These are phyloP conservation scores for Alloascoidea hylecoeti DNA, from an alignment of 805 yeast species.

Conservation along the genomic window DNA sequence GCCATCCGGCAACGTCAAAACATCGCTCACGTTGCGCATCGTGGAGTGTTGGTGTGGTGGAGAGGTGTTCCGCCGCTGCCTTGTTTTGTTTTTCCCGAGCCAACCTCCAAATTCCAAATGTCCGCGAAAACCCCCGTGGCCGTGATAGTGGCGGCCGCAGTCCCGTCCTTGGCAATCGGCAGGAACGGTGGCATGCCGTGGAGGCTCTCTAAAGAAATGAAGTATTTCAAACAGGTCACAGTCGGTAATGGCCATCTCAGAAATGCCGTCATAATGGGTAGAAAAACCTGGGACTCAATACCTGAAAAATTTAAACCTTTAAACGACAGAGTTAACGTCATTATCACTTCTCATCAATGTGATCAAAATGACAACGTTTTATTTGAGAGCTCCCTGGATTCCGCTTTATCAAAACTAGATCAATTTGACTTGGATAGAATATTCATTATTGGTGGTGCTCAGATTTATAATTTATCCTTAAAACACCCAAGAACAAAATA, in stretches of 20 bases:
- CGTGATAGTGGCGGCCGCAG: slow-evolving; percentile 74
- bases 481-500: slow-evolving; percentile 29
- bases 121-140: too few relatives aligned
- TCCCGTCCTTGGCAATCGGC: slow-evolving; percentile 80
- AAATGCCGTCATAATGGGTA: slow-evolving; percentile 90
- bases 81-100: too few relatives aligned
- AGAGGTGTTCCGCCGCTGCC: too few relatives aligned
- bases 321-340: slow-evolving; percentile 58
- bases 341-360: slow-evolving; percentile 38
- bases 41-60: too few relatives aligned
- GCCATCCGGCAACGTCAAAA: too few relatives aligned
- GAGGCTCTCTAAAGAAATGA: slow-evolving; percentile 75
- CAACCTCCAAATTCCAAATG: too few relatives aligned
- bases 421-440: slow-evolving; percentile 33
- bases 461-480: slow-evolving; percentile 53
- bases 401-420: slow-evolving; percentile 20
- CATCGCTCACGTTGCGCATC: too few relatives aligned
- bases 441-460: slow-evolving; percentile 88
- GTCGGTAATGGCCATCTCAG: slow-evolving; percentile 18
- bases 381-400: slow-evolving; percentile 26
- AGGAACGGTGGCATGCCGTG: slow-evolving; percentile 74
- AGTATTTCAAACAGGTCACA: slow-evolving; percentile 70
- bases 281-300: slow-evolving; percentile 92
- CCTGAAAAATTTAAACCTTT: slow-evolving; percentile 78
- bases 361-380: slow-evolving; percentile 13